Conservation (phyloP, 768 basidiomycete species). For the Imleria badia region DNA sequence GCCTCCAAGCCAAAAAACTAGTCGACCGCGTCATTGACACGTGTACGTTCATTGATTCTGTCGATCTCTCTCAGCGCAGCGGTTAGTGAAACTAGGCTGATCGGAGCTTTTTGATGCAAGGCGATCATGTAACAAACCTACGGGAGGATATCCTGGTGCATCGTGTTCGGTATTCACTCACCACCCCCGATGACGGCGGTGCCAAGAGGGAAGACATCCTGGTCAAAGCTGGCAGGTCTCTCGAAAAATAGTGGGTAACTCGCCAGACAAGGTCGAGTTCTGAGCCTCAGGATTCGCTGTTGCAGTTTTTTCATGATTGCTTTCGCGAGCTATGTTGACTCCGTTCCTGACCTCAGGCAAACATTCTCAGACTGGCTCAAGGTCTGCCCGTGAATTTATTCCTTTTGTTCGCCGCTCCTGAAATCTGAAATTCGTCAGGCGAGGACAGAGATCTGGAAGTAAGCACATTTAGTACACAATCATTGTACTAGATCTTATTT, state of each 20-base stretch:
- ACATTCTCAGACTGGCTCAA: constrained; percentile 88
- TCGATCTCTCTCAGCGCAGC: not conserved
- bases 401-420: not conserved
- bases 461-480: constrained; percentile 29
- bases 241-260: constrained; percentile 86
- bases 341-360: constrained; percentile 59
- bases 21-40: constrained; percentile 91
- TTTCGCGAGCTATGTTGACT: constrained; percentile 85
- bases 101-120: constrained; percentile 44
- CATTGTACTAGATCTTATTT: not conserved
- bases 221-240: constrained; percentile 65
- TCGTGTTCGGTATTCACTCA: constrained; percentile 83
- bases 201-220: constrained; percentile 51
- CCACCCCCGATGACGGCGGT: constrained; percentile 67
- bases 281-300: not conserved
- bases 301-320: constrained; percentile 89
- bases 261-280: not conserved
- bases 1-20: constrained; percentile 79
- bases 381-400: constrained; percentile 38
- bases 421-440: constrained; percentile 38
- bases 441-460: constrained; percentile 94
- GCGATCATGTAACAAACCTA: constrained; percentile 89
- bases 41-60: constrained; percentile 33
- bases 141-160: constrained; percentile 85
- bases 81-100: constrained; percentile 6